Evolutionary conservation across 2,329 filamentous ascomycete genomes (phyloP).

Genomic region (Clonostachys chloroleuca): DNA sequence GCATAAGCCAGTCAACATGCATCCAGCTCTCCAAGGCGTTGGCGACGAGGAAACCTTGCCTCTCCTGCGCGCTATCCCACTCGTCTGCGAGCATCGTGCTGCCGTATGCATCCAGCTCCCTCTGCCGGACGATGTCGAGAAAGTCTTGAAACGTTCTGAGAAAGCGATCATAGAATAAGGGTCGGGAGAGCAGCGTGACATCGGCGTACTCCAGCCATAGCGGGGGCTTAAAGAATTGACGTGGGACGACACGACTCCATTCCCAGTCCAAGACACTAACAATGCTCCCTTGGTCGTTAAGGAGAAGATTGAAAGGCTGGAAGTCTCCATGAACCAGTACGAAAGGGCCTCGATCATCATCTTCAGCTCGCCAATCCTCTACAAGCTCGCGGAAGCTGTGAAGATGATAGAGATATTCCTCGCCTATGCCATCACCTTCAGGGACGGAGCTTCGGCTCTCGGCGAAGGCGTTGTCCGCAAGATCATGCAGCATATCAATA

Average conservation of each 20-base stretch:
- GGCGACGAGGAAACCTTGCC: not conserved
- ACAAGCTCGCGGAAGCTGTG: not conserved
- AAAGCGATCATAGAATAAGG: not conserved
- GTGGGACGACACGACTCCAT: not conserved
- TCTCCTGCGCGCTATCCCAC: not conserved
- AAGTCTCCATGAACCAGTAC: not conserved
- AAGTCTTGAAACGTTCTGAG: not conserved
- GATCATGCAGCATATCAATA: not conserved
- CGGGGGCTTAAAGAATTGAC: not conserved
- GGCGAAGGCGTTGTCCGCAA: not conserved
- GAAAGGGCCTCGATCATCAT: not conserved
- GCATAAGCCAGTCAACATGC: not conserved
- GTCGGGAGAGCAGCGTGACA: not conserved
- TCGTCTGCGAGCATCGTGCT: not conserved
- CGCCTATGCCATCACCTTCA: not conserved
- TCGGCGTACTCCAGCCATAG: not conserved
- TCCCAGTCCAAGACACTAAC: not conserved
- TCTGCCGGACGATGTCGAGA: not conserved
- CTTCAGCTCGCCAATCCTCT: too few relatives aligned
- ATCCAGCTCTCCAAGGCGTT: not conserved
- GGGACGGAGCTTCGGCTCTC: not conserved
- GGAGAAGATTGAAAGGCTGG: not conserved
- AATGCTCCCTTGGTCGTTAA: not conserved
- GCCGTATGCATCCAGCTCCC: not conserved
- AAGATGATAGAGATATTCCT: not conserved